Evolutionary conservation across 139 green algal genomes (phyloP).

Genomic region (Closterium sp.): DNA sequence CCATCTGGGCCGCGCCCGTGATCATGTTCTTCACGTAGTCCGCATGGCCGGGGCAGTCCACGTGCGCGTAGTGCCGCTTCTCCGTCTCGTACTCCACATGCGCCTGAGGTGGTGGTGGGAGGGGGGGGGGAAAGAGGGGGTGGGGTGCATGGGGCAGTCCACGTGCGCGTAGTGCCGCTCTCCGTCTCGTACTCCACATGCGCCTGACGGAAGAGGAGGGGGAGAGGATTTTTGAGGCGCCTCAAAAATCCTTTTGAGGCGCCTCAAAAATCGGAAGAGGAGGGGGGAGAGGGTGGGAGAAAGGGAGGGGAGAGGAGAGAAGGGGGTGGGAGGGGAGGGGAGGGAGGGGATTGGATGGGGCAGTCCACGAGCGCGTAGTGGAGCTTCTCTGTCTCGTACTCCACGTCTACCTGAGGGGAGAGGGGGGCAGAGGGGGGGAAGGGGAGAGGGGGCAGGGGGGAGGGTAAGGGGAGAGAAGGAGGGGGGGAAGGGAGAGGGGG

Average conservation of each 20-base stretch:
- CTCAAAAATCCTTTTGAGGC: not conserved
- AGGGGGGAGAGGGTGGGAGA: not conserved
- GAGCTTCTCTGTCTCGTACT: slow-evolving; percentile 95
- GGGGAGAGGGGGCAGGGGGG: too few relatives aligned
- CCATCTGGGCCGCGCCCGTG: slow-evolving; percentile 86
- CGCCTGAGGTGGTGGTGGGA: slow-evolving; percentile 5
- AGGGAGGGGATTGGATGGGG: slow-evolving; percentile 49
- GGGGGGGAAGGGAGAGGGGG: not conserved
- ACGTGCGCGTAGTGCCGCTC: slow-evolving; percentile 97
- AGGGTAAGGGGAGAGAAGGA: too few relatives aligned
- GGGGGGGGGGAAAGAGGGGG: not conserved
- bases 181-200: slow-evolving; percentile 98
- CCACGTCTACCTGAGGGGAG: slow-evolving; percentile 70
- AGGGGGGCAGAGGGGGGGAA: too few relatives aligned
- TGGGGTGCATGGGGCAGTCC: slow-evolving; percentile 89
- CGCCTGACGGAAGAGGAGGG: slow-evolving; percentile 28
- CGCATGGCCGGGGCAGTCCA: slow-evolving; percentile 97
- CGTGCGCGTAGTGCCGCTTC: slow-evolving; percentile 95
- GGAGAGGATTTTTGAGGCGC: not conserved
- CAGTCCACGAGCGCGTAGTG: slow-evolving; percentile 99
- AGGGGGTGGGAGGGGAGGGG: not conserved
- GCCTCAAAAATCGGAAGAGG: too few relatives aligned
- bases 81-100: slow-evolving; percentile 98
- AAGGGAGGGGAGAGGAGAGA: not conserved
- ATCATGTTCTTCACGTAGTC: slow-evolving; percentile 99